These are phyloP conservation scores for Nicotiana sylvestris DNA, from an alignment of 257 asterid species.

Conservation along the genomic window DNA sequence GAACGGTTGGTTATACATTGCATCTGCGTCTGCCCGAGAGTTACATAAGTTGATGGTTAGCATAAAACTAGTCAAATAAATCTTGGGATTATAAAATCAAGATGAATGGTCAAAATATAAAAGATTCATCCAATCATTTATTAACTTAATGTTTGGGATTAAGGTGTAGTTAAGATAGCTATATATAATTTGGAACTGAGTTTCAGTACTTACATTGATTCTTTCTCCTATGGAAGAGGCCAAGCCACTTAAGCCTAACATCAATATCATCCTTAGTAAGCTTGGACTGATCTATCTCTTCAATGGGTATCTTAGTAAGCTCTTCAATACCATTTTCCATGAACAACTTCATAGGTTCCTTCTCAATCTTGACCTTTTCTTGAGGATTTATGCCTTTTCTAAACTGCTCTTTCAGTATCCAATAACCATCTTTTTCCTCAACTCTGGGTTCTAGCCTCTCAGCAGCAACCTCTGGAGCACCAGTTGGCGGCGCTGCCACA, in stretches of 20 bases:
- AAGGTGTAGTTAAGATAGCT: background rate
- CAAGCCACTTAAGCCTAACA: slow-evolving; percentile 93
- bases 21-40: too few species aligned
- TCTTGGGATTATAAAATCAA: too few species aligned
- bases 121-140: too few species aligned
- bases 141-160: too few species aligned
- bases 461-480: slow-evolving; percentile 27
- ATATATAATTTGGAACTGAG: background rate
- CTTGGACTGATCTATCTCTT: slow-evolving; percentile 73
- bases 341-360: slow-evolving; percentile 84
- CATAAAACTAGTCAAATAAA: too few species aligned
- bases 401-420: slow-evolving; percentile 75
- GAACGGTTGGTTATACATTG: too few species aligned
- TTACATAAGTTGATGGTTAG: too few species aligned
- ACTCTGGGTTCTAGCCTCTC: slow-evolving; percentile 74
- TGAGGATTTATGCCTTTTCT: slow-evolving; percentile 77
- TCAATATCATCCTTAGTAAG: slow-evolving; percentile 78
- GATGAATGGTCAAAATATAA: too few species aligned
- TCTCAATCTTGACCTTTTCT: slow-evolving; percentile 81
- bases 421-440: slow-evolving; percentile 68
- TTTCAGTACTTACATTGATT: slow-evolving; percentile 64
- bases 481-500: slow-evolving; percentile 34
- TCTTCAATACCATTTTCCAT: slow-evolving; percentile 80
- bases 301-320: slow-evolving; percentile 55
- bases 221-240: slow-evolving; percentile 87